Evolutionary conservation across 331 rosid genomes (phyloP).

Genomic region (Malus hybrid): DNA sequence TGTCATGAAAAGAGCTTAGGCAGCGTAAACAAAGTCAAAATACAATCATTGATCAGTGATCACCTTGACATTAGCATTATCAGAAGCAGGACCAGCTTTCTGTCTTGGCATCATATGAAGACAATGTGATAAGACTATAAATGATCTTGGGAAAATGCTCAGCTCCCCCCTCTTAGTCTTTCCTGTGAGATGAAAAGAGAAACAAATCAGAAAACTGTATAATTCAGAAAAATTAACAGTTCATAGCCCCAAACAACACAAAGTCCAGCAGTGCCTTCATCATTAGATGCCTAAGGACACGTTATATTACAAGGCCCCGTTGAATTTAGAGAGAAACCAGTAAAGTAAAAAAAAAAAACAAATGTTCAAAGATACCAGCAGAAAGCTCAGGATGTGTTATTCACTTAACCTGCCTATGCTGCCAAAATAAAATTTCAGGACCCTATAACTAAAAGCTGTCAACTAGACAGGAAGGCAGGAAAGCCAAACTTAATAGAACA

Average conservation of each 20-base stretch:
- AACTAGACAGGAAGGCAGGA: neutral
- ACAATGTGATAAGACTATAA: constrained; percentile 66
- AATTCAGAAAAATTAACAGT: neutral
- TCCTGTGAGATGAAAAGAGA: constrained; percentile 32
- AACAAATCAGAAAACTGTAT: neutral
- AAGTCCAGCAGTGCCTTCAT: neutral
- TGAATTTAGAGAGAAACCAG: neutral
- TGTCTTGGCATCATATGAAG: constrained; percentile 96
- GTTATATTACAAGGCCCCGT: neutral
- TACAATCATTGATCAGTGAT: neutral
- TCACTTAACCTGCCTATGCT: neutral
- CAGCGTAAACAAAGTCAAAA: neutral
- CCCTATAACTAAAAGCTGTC: neutral
- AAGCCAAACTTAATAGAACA: neutral
- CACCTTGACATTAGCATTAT: constrained; percentile 49
- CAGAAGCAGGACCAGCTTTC: constrained; percentile 57
- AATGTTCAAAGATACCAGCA: too few relatives aligned
- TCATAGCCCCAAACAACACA: neutral
- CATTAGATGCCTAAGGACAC: neutral
- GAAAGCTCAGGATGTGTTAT: neutral
- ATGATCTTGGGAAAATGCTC: constrained; percentile 76
- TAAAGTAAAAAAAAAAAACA: too few relatives aligned
- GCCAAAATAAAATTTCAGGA: neutral
- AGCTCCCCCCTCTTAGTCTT: constrained; percentile 96
- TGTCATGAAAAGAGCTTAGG: constrained; percentile 5